Conservation (phyloP, 2,329 filamentous ascomycete genomes). For the Trichoderma sp. region DNA sequence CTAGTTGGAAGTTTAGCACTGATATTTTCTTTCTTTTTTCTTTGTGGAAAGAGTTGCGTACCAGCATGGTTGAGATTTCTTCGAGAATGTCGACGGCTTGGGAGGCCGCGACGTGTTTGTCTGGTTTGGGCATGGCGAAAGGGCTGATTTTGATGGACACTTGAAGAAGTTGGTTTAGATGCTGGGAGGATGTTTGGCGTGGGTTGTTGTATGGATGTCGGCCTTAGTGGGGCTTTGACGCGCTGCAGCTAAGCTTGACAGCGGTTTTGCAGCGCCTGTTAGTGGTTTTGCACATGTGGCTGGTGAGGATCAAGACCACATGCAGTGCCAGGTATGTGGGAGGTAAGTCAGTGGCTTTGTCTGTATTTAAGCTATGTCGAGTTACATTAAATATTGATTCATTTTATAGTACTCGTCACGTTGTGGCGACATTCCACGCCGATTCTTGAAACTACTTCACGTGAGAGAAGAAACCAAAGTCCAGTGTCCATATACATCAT, state of each 20-base stretch:
- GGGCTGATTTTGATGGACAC: background rate
- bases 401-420: fast-evolving
- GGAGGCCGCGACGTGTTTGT: conserved; percentile 73
- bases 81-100: conserved; percentile 80
- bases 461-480: background rate
- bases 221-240: conserved; percentile 5
- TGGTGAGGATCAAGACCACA: background rate
- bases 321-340: background rate
- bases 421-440: background rate
- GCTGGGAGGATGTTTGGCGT: conserved; percentile 1
- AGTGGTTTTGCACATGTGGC: background rate
- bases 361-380: background rate
- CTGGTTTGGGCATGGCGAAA: conserved; percentile 47
- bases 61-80: conserved; percentile 85
- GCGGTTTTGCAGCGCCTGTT: background rate
- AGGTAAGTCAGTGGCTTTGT: background rate
- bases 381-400: too few relatives aligned
- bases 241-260: conserved; percentile 1
- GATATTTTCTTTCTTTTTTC: background rate
- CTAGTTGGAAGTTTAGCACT: conserved; percentile 46
- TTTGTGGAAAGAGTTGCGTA: conserved; percentile 42
- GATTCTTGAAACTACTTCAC: background rate
- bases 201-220: background rate
- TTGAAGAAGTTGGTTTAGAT: background rate
- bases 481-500: background rate